Evolutionary conservation across 257 asterid species (phyloP), one percentile per base, ranked within the genome.

Genomic region (Salvia hispanica): DNA sequence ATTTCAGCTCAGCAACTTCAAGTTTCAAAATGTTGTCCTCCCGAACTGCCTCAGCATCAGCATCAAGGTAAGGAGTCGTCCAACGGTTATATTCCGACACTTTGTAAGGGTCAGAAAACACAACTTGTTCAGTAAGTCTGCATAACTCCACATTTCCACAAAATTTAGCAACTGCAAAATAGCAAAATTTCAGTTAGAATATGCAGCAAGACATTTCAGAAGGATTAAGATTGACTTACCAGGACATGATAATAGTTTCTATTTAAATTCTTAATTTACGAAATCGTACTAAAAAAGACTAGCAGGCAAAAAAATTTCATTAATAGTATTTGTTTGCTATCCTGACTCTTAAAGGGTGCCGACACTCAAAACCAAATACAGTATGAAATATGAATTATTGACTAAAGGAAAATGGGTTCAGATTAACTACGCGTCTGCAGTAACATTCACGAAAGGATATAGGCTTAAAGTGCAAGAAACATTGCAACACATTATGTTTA

Each of bases 101-200:
- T 79, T 87, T 88, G 80, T 90, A 93, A 2, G 99, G 99, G 69
- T 93, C 99, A 9, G 97, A 93, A 78, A 93, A 93, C 66, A 88
- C 85, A 72, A 90, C 97, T 73, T 93, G 96, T 74, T 90, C 99
- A 3, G 99, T 93, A 72, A 88, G 99, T 78, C 96, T 83, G 84
- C 97, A 90, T 72, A 90, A 59, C 87, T 90, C 96, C 81, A 93
- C 90, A 31, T 93, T 93, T 61, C 87, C 96, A 79, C 97, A 93
- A 77, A 62, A 93, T 77, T 93, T 88, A 70, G 97, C 92, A 77
- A 93, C 99, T 93, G 97, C 77, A 77, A 80, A 75, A 67, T 64
- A 71, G 72, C 11, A 42, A 61, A 44, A 7, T 54, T 65, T 36
- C 51, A 70, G 72, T 73, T 51, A 79, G 70, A 9, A 47, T 15